These are phyloP conservation scores for Calonectria henricotiae DNA, from an alignment of 2,329 filamentous ascomycete species.

Conservation along the genomic window DNA sequence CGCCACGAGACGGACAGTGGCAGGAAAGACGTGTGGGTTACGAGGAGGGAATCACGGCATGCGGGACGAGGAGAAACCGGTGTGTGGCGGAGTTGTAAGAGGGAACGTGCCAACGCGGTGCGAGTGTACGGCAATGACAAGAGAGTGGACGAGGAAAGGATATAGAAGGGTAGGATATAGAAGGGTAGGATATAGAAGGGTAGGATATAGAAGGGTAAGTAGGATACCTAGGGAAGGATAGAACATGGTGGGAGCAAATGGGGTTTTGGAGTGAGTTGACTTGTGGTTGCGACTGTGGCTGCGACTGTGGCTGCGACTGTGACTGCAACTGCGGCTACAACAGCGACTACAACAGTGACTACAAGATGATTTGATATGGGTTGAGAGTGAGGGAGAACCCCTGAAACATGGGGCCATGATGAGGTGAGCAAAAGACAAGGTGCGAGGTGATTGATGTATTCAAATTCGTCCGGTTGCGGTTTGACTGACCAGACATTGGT, in stretches of 20 bases:
- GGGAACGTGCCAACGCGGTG: constrained; percentile 25
- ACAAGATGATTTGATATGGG: background rate
- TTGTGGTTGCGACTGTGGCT: no score
- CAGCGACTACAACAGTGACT: no score
- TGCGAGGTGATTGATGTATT: background rate
- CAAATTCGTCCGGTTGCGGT: background rate
- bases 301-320: no score
- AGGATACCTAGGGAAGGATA: no score
- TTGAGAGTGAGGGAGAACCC: constrained; percentile 12
- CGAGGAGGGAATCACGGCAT: constrained; percentile 18
- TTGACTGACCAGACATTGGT: background rate
- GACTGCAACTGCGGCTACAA: no score
- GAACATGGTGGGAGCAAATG: background rate
- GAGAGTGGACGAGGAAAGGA: background rate
- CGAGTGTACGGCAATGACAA: constrained; percentile 11
- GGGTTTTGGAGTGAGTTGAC: background rate
- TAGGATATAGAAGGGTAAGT: no score
- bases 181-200: no score
- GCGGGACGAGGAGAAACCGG: constrained; percentile 14
- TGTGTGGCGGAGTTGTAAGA: background rate
- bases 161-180: no score
- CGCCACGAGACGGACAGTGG: constrained; percentile 19
- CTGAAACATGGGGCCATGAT: constrained; percentile 26
- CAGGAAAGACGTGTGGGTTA: constrained; percentile 19
- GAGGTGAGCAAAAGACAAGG: background rate